Percentiles rank a stretch among this genome's conserved stretches.
Conservation (phyloP, 1,139 yeast genomes). For the Saccharomyces pastorianus region DNA sequence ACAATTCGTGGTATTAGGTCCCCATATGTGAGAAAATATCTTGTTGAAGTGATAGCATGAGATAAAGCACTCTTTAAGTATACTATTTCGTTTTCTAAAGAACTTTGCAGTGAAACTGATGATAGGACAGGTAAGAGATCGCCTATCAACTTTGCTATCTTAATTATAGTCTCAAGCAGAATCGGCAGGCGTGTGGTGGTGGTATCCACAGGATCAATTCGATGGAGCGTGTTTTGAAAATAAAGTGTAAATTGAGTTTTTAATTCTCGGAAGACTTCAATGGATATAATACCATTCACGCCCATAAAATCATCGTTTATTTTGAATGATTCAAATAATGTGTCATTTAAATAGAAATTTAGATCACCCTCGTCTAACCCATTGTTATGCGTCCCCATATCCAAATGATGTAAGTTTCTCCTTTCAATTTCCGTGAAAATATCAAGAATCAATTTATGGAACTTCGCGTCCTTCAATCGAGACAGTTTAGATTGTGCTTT, state of each 20-base stretch:
- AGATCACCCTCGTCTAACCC: neutral
- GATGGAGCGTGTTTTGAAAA: neutral
- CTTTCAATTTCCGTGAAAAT: neutral
- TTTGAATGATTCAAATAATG: neutral
- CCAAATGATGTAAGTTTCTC: conserved; percentile 1
- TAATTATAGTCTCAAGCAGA: neutral
- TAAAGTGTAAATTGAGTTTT: neutral
- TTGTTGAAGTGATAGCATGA: conserved; percentile 67
- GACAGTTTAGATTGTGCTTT: neutral
- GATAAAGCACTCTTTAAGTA: conserved; percentile 38
- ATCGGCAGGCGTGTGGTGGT: neutral
- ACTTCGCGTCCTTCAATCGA: neutral
- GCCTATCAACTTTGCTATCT: neutral
- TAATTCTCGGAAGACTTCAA: neutral
- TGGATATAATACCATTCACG: neutral
- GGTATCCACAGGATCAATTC: neutral
- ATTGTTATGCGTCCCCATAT: neutral
- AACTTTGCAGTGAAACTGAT: neutral
- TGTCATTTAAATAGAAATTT: conserved; percentile 5
- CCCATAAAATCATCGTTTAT: neutral
- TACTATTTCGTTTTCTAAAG: conserved; percentile 3
- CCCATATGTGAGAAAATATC: conserved; percentile 59
- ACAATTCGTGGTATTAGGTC: conserved; percentile 59
- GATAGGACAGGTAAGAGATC: neutral
- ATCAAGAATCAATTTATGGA: neutral